These are phyloP conservation scores for Amanita pallidorosea DNA, from an alignment of 768 basidiomycete genomes.

Conservation along the genomic window DNA sequence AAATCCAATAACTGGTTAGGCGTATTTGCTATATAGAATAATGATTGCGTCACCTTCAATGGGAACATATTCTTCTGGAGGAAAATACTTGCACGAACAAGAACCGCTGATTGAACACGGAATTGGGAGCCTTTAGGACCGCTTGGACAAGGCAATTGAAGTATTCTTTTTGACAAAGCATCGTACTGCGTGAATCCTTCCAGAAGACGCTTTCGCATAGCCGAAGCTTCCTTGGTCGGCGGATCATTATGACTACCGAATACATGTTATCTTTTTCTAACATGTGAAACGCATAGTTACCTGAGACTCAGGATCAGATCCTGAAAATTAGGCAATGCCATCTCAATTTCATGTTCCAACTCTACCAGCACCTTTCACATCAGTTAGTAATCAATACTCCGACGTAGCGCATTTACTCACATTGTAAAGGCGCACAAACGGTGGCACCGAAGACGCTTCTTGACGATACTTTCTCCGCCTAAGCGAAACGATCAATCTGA, in stretches of 20 bases:
- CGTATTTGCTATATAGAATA: neutral
- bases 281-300: slow-evolving; percentile 23
- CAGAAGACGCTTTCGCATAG: slow-evolving; percentile 70
- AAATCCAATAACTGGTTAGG: neutral
- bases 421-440: slow-evolving; percentile 62
- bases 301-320: slow-evolving; percentile 67
- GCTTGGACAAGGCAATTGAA: slow-evolving; percentile 51
- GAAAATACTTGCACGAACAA: slow-evolving; percentile 66
- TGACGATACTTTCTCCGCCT: slow-evolving; percentile 77
- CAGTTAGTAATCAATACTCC: neutral
- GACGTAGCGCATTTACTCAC: slow-evolving; percentile 22
- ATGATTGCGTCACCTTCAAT: slow-evolving; percentile 46
- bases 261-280: neutral
- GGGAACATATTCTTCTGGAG: slow-evolving; percentile 88
- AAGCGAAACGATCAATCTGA: slow-evolving; percentile 7
- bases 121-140: slow-evolving; percentile 68
- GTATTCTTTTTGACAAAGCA: slow-evolving; percentile 76
- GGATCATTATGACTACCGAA: slow-evolving; percentile 29
- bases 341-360: slow-evolving; percentile 87
- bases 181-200: slow-evolving; percentile 88
- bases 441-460: slow-evolving; percentile 45
- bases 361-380: slow-evolving; percentile 46
- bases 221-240: slow-evolving; percentile 56
- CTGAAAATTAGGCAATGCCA: slow-evolving; percentile 77
- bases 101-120: slow-evolving; percentile 74